Evolutionary conservation across 164 flowering plant genomes (phyloP), one percentile per base, ranked within the genome.

Genomic region (Tetrastigma voinierianum): DNA sequence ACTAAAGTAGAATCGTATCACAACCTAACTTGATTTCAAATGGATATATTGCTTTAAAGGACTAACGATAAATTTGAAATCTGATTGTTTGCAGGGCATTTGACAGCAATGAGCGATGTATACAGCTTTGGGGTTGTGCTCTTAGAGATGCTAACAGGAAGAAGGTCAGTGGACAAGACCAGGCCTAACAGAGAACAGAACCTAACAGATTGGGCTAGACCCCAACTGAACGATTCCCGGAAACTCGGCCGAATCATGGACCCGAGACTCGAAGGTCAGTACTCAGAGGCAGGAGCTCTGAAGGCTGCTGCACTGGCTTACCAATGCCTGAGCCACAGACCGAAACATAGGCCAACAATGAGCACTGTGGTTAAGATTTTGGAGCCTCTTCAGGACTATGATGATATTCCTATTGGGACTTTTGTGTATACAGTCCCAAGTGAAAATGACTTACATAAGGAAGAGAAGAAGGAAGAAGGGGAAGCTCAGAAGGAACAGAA

Each of bases 51-150:
- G 15, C 15, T 49, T 49, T 49, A 17, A 4, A 6, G 20, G 17
- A n/a, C 56, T 52, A 10, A 6, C 2, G n/a, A n/a, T n/a, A n/a
- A n/a, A n/a, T n/a, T n/a, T n/a, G n/a, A 49, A 24, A 3, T 47
- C 21, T 40, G 14, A 2, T 66, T 59, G 9, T 51, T 59, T 65
- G 60, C 74, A 75, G 91, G 91, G 70, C 91, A 83, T 45, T 68
- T 87, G 72, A 89, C 94, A 11, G 75, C 94, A 56, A 88, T 77
- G 79, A 89, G 94, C 48, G 94, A 89, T 61, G 91, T 89, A 21
- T 89, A 89, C 66, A 89, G 94, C 72, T 89, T 85, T 49, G 94
- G 93, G 53, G 93, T 88, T 1, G 87, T 88, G 1, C 78, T 88
- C 0, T 60, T 88, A 51, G 93, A 88, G 84, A 81, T 89, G 1